Evolutionary conservation across 805 yeast genomes (phyloP).

Genomic region (Tanozyma kutaoensis): DNA sequence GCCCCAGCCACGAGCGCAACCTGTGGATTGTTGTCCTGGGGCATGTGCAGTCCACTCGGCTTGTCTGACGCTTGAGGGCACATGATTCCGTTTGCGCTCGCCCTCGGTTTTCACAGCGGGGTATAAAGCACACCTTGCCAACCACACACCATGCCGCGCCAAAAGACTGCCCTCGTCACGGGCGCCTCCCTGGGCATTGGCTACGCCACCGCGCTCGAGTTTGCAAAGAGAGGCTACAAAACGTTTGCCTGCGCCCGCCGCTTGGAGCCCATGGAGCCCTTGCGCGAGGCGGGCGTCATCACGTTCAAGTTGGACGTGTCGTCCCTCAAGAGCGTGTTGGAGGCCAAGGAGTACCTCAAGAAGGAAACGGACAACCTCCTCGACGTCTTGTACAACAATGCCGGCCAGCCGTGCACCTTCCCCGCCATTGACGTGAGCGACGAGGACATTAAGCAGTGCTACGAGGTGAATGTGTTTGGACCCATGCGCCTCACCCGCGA

Average conservation of each 20-base stretch:
- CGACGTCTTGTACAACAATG: constrained; percentile 60
- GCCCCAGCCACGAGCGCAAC: no score
- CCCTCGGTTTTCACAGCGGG: no score
- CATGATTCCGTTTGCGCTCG: no score
- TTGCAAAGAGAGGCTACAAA: constrained; percentile 25
- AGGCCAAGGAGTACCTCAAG: constrained; percentile 28
- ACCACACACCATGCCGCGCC: no score
- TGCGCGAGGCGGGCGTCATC: constrained; percentile 30
- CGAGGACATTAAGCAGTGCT: constrained; percentile 35
- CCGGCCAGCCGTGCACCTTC: constrained; percentile 62
- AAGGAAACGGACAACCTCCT: constrained; percentile 32
- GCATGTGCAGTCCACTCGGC: no score
- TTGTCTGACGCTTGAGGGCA: no score
- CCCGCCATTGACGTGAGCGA: constrained; percentile 59
- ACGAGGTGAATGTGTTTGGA: constrained; percentile 58
- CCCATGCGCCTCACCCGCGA: constrained; percentile 53
- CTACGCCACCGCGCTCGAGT: background rate
- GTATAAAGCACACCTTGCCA: no score
- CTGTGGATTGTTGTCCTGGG: no score
- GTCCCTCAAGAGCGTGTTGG: constrained; percentile 29
- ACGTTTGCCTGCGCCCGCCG: constrained; percentile 72
- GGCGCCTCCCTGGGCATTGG: constrained; percentile 1
- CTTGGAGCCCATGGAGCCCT: constrained; percentile 41
- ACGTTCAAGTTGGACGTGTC: constrained; percentile 45
- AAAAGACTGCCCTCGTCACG: background rate